Conservation (phyloP, 1,139 yeast genomes). For the Protomyces pachydermus region DNA sequence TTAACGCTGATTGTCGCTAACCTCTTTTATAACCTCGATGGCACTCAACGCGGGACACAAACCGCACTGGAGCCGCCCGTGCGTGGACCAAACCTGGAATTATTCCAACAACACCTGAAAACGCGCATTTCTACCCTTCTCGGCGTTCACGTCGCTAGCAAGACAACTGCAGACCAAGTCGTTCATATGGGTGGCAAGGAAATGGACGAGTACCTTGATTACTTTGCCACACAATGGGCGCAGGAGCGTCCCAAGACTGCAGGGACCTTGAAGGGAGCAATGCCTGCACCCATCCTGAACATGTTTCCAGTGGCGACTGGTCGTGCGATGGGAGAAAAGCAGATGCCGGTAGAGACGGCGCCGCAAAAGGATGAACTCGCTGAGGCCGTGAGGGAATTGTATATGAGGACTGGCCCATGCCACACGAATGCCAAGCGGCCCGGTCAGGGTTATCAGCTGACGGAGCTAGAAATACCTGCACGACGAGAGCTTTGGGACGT, state of each 20-base stretch:
- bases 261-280: background rate
- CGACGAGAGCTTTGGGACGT: background rate
- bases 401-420: background rate
- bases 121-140: background rate
- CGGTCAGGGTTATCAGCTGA: constrained; percentile 1
- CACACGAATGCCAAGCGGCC: background rate
- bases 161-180: constrained; percentile 7
- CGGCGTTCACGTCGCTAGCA: constrained; percentile 13
- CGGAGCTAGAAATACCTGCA: background rate
- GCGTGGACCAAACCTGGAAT: constrained; percentile 3
- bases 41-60: background rate
- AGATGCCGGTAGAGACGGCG: background rate
- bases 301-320: constrained; percentile 1
- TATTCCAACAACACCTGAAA: background rate
- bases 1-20: background rate
- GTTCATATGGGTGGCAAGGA: constrained; percentile 2
- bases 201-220: constrained; percentile 12
- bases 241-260: background rate
- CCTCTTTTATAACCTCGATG: constrained; percentile 12
- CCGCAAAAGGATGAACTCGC: background rate
- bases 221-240: constrained; percentile 11
- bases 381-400: background rate
- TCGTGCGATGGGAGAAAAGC: background rate
- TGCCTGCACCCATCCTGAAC: constrained; percentile 6
- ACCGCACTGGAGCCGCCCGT: background rate